Base-by-base conservation (phyloP, 2,329 filamentous ascomycete genomes). In the Zopfia rhizophila region DNA sequence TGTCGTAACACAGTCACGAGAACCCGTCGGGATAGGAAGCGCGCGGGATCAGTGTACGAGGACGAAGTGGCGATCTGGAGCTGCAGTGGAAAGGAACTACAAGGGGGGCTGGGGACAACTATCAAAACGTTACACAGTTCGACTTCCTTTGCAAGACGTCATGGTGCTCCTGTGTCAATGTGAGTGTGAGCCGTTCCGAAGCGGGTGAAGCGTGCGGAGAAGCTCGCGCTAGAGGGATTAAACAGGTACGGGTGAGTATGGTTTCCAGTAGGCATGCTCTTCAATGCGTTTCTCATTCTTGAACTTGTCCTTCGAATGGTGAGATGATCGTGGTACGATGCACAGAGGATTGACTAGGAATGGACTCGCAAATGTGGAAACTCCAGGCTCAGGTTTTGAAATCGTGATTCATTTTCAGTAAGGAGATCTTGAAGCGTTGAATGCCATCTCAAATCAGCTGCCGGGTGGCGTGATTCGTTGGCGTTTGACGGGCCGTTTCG, bases 71-170 rank as follows among this genome's bases (percentile, higher is more conserved):
- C 33, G 31, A 43, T 50, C 35, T 22, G 45, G 31, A 19, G 24
- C 49, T 39, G 45, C 54, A 23, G 53, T 65, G 55, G 35, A 47
- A 60, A 48, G 56, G 56, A 43, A 19, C 38, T 54, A 41, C 41
- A 53, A 48, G 36, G 48, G 24, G 38, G 25, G 21, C 14, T 13
- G 17, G 8, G 17, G 25, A 48, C 24, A 23, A 40, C 13, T 36
- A 39, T 24, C 50, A 38, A 41, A 19, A 37, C 36, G 54, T 56
- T 39, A 35, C 31, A 53, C 51, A 19, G 28, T 29, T 31, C 39
- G 35, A 38, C 27, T n/a, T 32, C 40, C 41, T 45, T 42, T 45
- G 42, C 42, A 48, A 51, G 51, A 53, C 47, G 37, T 35, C 39
- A 46, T 13, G 24, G 45, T 18, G 42, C 45, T 27, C 47, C 29